Conservation (phyloP, 768 basidiomycete species). For the Hypholoma sublateritium region DNA sequence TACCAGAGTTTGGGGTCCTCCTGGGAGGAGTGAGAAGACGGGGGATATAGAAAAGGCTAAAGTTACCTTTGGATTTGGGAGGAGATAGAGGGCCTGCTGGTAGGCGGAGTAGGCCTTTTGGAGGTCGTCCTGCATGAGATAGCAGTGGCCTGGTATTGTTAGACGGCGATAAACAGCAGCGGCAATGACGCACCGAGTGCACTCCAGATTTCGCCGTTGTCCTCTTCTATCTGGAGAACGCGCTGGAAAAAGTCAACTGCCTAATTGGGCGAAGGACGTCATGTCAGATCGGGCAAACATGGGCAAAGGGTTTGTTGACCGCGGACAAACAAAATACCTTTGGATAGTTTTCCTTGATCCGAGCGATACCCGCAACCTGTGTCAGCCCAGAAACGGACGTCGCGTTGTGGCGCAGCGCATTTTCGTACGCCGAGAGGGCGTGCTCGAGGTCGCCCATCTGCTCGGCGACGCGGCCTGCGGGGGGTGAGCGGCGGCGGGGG, state of each 20-base stretch:
- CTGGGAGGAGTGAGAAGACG: slow-evolving; percentile 28
- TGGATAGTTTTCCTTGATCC: slow-evolving; percentile 96
- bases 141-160: slow-evolving; percentile 76
- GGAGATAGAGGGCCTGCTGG: slow-evolving; percentile 94
- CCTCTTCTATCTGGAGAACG: slow-evolving; percentile 85
- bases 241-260: slow-evolving; percentile 97
- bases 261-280: slow-evolving; percentile 49
- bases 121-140: slow-evolving; percentile 98
- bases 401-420: slow-evolving; percentile 93
- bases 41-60: slow-evolving; percentile 10
- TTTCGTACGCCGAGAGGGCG: slow-evolving; percentile 91
- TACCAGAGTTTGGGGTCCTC: slow-evolving; percentile 99
- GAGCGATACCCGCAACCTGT: slow-evolving; percentile 93
- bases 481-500: slow-evolving; percentile 14
- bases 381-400: slow-evolving; percentile 87
- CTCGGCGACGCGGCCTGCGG: slow-evolving; percentile 88
- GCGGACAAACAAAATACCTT: slow-evolving; percentile 63
- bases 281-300: slow-evolving; percentile 34
- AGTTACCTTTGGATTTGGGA: slow-evolving; percentile 89
- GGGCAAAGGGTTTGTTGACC: slow-evolving; percentile 31
- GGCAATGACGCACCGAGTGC: slow-evolving; percentile 65
- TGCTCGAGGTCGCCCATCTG: slow-evolving; percentile 94
- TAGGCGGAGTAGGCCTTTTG: slow-evolving; percentile 99
- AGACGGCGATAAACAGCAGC: slow-evolving; percentile 15
- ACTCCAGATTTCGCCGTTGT: slow-evolving; percentile 99